These are phyloP conservation scores for Centaurea solstitialis DNA, from an alignment of 129 eudicot genomes.

Conservation along the genomic window DNA sequence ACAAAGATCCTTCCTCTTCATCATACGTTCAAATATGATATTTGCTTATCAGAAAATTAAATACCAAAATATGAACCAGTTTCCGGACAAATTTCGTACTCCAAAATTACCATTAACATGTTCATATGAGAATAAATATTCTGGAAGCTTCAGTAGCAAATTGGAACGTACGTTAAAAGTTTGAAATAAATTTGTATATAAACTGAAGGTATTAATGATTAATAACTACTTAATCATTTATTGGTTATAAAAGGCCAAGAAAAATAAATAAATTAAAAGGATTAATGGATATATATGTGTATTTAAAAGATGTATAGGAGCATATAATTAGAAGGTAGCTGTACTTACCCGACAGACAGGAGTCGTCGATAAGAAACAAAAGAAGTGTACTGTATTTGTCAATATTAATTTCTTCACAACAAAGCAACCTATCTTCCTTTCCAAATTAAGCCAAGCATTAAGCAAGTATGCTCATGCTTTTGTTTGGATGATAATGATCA, in stretches of 20 bases:
- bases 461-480: conserved; percentile 15
- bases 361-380: conserved; percentile 23
- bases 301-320: not conserved
- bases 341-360: conserved; percentile 22
- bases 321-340: not conserved
- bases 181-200: not conserved
- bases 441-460: conserved; percentile 26
- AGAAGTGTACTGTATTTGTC: not conserved
- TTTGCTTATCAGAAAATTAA: not conserved
- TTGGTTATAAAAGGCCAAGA: conserved; percentile 3
- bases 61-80: not conserved
- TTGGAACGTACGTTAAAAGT: not conserved
- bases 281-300: not conserved
- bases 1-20: not conserved
- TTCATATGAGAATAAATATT: not conserved
- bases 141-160: not conserved
- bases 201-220: not conserved
- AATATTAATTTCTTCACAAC: conserved; percentile 17
- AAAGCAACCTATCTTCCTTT: conserved; percentile 26
- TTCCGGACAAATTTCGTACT: not conserved
- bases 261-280: not conserved
- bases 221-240: not conserved
- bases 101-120: not conserved
- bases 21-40: not conserved
- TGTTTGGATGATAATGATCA: conserved; percentile 3